Evolutionary conservation across 495 filamentous ascomycete genomes (phyloP), one percentile per base, ranked within the genome.

Genomic region (Xanthoparmelia taractica): DNA sequence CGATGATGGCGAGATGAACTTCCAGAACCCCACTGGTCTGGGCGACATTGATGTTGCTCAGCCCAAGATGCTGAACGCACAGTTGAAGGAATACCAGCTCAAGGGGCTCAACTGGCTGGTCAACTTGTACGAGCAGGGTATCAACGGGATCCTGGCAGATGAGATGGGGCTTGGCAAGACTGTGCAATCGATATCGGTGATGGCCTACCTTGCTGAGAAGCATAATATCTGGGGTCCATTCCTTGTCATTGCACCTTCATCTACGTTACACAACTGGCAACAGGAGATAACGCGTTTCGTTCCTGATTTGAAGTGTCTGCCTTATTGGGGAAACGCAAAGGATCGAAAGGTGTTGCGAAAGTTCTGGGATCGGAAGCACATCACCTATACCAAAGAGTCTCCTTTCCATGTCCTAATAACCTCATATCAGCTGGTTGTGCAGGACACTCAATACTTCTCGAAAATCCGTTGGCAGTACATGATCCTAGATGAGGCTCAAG

Each of bases 161-260:
- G 94, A 98, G 78, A 98, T 98, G 94, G 94, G 94, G 85, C 88
- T 98, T 36, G 94, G 94, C 68, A 98, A 98, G 75, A 98, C 94
- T 23, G 91, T 98, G 27, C 94, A 98, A 78, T 96, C 92, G 8
- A 98, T 98, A 63, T 97, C 94, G 4, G 95, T 98, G 65, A 97
- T 98, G 95, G 92, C 91, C 18, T 97, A 98, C 73, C 87, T 98
- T 25, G 94, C 94, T 13, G 95, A 98, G 75, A 86, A 88, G 64
- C 90, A 98, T 77, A 91, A 96, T 67, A 96, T 98, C 71, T 98
- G 94, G 94, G 94, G 94, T 38, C 94, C 94, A 1, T 98, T 97
- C 81, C 76, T 98, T 50, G 94, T 98, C 68, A 93, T 98, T 69
- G 95, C 94, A 8, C 94, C 94, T 2, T 90, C 94, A 4, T 97